phyloP scores from a whole-genome alignment of 169 alveolate genomes.

The Plasmodium sp. region DNA sequence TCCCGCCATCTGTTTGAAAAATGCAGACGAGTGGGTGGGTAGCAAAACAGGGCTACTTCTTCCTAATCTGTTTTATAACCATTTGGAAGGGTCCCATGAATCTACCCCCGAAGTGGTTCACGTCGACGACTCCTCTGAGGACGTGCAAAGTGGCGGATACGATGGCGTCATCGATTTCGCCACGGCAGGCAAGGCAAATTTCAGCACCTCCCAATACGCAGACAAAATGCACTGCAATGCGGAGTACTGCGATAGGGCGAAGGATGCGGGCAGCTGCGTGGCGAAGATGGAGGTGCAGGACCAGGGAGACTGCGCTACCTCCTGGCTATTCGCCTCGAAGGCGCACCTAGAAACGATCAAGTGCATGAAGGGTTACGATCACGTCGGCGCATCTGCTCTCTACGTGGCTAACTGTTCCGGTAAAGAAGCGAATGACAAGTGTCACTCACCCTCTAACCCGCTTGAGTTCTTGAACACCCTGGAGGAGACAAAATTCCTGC shows the following conservation, averaged over 20 bases:
- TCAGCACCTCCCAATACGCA: background rate
- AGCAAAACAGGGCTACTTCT: background rate
- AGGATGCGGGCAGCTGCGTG: background rate
- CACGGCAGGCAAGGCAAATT: too few species aligned
- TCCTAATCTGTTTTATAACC: background rate
- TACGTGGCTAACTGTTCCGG: background rate
- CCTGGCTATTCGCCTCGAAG: conserved; percentile 25
- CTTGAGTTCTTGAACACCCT: conserved; percentile 4
- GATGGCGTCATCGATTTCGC: too few species aligned
- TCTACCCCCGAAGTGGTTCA: background rate
- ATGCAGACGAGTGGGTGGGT: background rate
- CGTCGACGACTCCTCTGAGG: too few species aligned
- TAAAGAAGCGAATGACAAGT: background rate
- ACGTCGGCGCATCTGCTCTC: background rate
- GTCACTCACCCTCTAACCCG: background rate
- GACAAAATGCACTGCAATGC: background rate
- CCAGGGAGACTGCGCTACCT: conserved; percentile 5
- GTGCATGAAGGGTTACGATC: conserved; percentile 19
- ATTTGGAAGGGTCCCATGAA: background rate
- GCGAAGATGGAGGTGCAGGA: background rate
- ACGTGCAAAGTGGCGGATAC: too few species aligned
- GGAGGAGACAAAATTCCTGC: background rate
- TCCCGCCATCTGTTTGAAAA: background rate
- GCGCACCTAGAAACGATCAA: background rate
- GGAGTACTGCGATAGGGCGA: background rate